Evolutionary conservation across 805 yeast genomes (phyloP).

Genomic region (Metschnikowia amazonensis): DNA sequence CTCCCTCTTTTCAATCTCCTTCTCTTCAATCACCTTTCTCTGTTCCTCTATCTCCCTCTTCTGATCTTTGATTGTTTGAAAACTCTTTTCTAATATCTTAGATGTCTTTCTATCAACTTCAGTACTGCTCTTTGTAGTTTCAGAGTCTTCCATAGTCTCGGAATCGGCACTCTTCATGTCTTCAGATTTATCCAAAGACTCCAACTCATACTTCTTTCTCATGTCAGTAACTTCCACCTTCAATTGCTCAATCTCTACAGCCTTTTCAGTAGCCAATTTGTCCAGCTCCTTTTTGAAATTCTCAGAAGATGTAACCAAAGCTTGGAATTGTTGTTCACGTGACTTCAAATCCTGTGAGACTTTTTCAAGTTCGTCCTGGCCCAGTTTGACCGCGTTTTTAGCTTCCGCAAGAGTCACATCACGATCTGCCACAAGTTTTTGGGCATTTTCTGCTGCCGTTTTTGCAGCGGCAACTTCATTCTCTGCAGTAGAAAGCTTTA

Average conservation of each 20-base stretch:
- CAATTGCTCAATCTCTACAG: not conserved
- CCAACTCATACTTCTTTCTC: not conserved
- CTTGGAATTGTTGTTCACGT: not conserved
- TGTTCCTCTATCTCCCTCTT: constrained; percentile 7
- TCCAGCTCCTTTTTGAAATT: not conserved
- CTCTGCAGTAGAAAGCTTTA: not conserved
- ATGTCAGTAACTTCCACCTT: not conserved
- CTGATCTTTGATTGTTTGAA: constrained; percentile 2
- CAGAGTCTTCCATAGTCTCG: not conserved
- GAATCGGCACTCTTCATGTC: not conserved
- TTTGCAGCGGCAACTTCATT: not conserved
- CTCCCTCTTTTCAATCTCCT: constrained; percentile 13
- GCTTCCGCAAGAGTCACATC: not conserved
- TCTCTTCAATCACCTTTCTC: constrained; percentile 8
- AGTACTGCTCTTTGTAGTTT: not conserved
- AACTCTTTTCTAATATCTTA: constrained; percentile 13
- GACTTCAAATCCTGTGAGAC: not conserved
- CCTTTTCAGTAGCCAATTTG: not conserved
- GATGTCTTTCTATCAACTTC: constrained; percentile 6
- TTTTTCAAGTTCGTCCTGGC: not conserved
- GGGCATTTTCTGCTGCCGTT: not conserved
- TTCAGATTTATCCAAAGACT: not conserved
- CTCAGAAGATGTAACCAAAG: not conserved
- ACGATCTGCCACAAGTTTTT: constrained; percentile 3
- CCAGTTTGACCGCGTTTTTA: not conserved